These are phyloP conservation scores for Thuidium tamariscinum DNA, from an alignment of 225 moss, liverwort and hornwort species.

Conservation along the genomic window DNA sequence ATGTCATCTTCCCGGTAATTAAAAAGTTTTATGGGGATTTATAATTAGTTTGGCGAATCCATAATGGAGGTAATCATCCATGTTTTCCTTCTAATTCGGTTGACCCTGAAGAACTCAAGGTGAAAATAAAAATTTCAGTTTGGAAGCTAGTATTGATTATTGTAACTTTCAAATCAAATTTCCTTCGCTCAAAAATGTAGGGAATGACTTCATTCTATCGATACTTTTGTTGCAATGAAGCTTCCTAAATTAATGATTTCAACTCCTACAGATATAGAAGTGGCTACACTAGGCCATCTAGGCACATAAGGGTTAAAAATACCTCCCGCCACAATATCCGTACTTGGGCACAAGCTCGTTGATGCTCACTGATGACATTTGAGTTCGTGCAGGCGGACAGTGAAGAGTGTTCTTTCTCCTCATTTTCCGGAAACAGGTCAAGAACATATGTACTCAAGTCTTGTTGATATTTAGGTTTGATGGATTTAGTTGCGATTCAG, in stretches of 20 bases:
- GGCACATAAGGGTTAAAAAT: neutral
- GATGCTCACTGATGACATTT: neutral
- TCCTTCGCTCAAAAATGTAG: neutral
- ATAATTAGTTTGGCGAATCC: neutral
- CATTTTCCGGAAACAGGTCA: constrained; percentile 43
- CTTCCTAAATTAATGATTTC: neutral
- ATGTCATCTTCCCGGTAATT: neutral
- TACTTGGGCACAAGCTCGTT: neutral
- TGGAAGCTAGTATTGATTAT: neutral
- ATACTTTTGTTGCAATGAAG: neutral
- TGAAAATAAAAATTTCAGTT: neutral
- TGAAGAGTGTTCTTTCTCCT: constrained; percentile 43
- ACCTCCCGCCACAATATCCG: neutral
- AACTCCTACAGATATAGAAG: neutral
- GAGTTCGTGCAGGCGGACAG: constrained; percentile 36
- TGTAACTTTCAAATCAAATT: neutral
- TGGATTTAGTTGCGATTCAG: neutral
- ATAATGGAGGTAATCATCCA: neutral
- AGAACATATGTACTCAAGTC: neutral
- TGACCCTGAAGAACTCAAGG: neutral
- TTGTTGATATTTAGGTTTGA: neutral
- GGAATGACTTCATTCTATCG: neutral
- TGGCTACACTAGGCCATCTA: neutral
- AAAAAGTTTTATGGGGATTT: neutral
- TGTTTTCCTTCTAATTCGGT: neutral